phyloP scores from a whole-genome alignment of 2,329 filamentous ascomycete genomes.

The Penicillium crustosum region DNA sequence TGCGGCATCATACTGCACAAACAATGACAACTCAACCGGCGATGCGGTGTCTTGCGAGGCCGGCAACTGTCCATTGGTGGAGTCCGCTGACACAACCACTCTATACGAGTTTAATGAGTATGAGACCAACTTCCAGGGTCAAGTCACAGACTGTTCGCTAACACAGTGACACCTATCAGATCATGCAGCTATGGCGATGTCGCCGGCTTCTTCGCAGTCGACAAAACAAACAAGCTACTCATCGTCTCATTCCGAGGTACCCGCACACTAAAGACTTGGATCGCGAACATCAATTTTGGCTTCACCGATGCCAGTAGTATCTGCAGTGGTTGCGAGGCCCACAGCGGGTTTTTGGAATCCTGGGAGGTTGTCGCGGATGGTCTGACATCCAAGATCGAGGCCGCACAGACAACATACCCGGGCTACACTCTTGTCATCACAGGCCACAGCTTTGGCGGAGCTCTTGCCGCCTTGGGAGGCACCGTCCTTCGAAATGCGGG shows the following conservation, averaged over 20 bases:
- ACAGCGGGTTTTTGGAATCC: conserved; percentile 50
- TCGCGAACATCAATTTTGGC: conserved; percentile 35
- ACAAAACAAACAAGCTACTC: conserved; percentile 44
- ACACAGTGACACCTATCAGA: conserved; percentile 11
- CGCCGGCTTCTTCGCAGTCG: conserved; percentile 50
- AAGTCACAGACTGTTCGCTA: background rate
- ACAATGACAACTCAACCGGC: conserved; percentile 48
- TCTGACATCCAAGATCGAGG: conserved; percentile 41
- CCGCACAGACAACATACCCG: conserved; percentile 34
- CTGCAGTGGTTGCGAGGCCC: conserved; percentile 47
- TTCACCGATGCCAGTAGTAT: conserved; percentile 35
- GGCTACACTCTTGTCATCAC: conserved; percentile 47
- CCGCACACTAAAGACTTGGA: conserved; percentile 32
- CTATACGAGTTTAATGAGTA: conserved; percentile 53
- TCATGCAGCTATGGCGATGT: conserved; percentile 39
- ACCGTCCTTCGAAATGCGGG: conserved; percentile 47
- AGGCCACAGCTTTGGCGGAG: conserved; percentile 54
- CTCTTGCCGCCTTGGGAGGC: conserved; percentile 51
- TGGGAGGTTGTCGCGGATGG: conserved; percentile 43
- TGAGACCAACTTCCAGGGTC: background rate
- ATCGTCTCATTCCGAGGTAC: conserved; percentile 41
- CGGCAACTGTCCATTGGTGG: conserved; percentile 51
- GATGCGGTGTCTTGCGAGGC: conserved; percentile 47
- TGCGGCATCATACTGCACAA: conserved; percentile 54
- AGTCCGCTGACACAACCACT: conserved; percentile 48